Evolutionary conservation across 805 yeast genomes (phyloP).

Genomic region (Suhomyces tanzawaensis): DNA sequence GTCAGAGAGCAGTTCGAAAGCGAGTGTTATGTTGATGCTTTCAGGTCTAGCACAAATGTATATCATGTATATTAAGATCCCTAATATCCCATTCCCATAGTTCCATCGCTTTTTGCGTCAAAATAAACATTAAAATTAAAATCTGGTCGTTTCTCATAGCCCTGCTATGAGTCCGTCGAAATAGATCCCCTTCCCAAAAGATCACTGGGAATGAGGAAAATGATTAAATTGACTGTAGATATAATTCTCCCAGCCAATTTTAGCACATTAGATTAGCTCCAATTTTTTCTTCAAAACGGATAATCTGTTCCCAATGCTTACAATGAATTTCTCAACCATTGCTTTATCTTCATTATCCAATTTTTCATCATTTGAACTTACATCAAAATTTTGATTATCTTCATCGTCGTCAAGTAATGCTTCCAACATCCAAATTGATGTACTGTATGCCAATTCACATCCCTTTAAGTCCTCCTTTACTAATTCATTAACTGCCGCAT

Average conservation of each 20-base stretch:
- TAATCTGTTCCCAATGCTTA: constrained; percentile 78
- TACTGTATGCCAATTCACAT: constrained; percentile 86
- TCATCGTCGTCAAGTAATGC: constrained; percentile 62
- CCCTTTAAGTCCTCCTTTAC: constrained; percentile 67
- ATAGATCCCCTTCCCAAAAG: too few relatives aligned
- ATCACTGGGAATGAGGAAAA: too few relatives aligned
- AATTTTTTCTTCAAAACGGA: constrained; percentile 63
- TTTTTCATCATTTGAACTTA: constrained; percentile 29
- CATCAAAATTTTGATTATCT: constrained; percentile 11
- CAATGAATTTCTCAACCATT: constrained; percentile 77
- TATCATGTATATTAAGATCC: not conserved
- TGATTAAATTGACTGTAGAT: too few relatives aligned
- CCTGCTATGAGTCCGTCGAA: too few relatives aligned
- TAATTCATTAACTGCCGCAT: constrained; percentile 87
- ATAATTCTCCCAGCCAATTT: not conserved
- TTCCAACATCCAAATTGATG: constrained; percentile 94
- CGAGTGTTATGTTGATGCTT: too few relatives aligned
- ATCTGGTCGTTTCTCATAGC: too few relatives aligned
- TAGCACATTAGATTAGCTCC: constrained; percentile 18
- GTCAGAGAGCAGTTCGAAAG: too few relatives aligned
- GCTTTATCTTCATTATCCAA: constrained; percentile 71
- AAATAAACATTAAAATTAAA: not conserved
- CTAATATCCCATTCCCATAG: not conserved
- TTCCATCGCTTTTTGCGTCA: not conserved
- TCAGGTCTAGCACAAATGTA: too few relatives aligned